phyloP scores from a whole-genome alignment of 2,329 filamentous ascomycete genomes.

The Neodidymelliopsis sp. region DNA sequence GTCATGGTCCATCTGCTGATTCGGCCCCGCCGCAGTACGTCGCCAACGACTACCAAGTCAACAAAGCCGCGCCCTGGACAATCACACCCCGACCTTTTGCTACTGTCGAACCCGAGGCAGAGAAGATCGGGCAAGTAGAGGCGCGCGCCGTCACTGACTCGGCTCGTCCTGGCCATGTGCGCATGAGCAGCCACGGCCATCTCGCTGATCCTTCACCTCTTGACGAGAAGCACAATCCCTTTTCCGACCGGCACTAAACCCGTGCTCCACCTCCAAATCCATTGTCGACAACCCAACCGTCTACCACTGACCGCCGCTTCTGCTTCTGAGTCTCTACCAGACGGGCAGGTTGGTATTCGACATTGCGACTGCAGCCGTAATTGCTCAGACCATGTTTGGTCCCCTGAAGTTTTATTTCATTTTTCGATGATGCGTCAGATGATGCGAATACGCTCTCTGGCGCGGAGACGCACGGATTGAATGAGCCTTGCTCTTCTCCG shows the following conservation, averaged over 20 bases:
- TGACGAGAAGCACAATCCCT: slow-evolving; percentile 46
- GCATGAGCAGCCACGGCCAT: slow-evolving; percentile 55
- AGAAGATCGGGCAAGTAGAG: slow-evolving; percentile 55
- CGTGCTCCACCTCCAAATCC: slow-evolving; percentile 1
- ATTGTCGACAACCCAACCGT: slow-evolving; percentile 45
- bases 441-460: slow-evolving; percentile 42
- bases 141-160: slow-evolving; percentile 53
- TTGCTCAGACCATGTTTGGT: slow-evolving; percentile 52
- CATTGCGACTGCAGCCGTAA: slow-evolving; percentile 50
- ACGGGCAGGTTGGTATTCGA: slow-evolving; percentile 32
- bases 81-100: slow-evolving; percentile 54
- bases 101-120: slow-evolving; percentile 49
- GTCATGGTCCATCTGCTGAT: slow-evolving; percentile 21
- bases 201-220: slow-evolving; percentile 53
- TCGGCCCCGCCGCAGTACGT: slow-evolving; percentile 53
- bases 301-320: slow-evolving; percentile 55
- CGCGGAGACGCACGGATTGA: slow-evolving; percentile 45
- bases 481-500: slow-evolving; percentile 48
- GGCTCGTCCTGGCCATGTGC: slow-evolving; percentile 53
- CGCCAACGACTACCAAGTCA: slow-evolving; percentile 52
- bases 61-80: slow-evolving; percentile 57
- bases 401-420: slow-evolving; percentile 45
- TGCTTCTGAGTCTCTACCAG: slow-evolving; percentile 53
- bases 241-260: slow-evolving; percentile 33
- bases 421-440: slow-evolving; percentile 20